Base-by-base conservation (phyloP, 2,329 filamentous ascomycete species). In the Knoxdaviesia capensis region DNA sequence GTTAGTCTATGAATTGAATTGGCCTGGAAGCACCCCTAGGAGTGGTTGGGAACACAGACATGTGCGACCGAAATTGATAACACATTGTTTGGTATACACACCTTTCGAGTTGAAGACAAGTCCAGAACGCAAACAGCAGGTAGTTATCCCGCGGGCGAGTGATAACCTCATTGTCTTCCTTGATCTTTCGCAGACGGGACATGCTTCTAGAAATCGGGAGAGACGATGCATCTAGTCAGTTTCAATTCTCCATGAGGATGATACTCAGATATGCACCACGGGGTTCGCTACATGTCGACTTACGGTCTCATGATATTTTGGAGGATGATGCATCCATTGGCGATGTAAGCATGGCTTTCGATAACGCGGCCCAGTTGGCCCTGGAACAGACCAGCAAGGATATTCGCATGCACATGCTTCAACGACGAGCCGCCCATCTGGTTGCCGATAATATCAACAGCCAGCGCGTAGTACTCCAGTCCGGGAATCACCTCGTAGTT, bases 81-180 rank as follows among this genome's bases (percentile, higher is more conserved):
- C 20, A 20, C 20, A 2, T 2, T 20, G 20, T 20, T 20, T 20
- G 20, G 20, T 28, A 6, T 7, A 46, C 58, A 49, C 57, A 84
- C 80, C 79, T 94, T 59, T 96, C 88, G 7, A 96, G 67, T 53
- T 96, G 88, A 47, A 94, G 63, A 54, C 84, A 93, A 6, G 87
- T 90, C 88, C 88, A 96, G 52, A 87, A 94, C 0, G 84, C 80
- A 50, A 92, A 69, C 9, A 80, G 65, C 34, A 80, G 65, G 44
- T 79, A 66, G 52, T 86, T 83, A 50, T 77, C 70, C 38, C 62
- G 59, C 11, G 11, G 35, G 34, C 20, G 33, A 6, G 28, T 31
- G 31, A 66, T 58, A 49, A 64, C 50, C 44, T 57, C 48, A 37
- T 50, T 50, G 33, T 57, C 50, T 1, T 52, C 50, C 45, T 63